Conservation (phyloP, 441 rosid species). For the Corymbia calophylla region DNA sequence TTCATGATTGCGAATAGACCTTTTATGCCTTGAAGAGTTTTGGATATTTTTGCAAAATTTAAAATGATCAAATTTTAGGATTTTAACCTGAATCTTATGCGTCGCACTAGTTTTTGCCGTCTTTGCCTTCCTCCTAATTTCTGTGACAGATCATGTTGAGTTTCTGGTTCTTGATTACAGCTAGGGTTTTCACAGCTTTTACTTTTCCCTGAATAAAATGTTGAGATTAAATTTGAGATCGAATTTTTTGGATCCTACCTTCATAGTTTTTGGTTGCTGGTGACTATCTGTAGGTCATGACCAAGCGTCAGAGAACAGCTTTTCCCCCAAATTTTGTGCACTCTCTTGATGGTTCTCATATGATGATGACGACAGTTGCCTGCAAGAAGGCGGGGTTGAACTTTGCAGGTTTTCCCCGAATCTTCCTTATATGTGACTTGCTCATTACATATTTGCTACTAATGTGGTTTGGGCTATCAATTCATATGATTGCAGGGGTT, state of each 20-base stretch:
- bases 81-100: neutral
- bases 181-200: neutral
- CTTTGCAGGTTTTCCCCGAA: neutral
- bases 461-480: neutral
- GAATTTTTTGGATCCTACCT: neutral
- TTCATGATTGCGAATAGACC: neutral
- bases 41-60: neutral
- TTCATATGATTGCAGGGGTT: neutral
- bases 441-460: neutral
- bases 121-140: neutral
- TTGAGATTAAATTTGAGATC: neutral
- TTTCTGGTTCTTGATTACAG: neutral
- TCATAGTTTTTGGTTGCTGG: neutral
- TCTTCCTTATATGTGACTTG: neutral
- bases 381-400: neutral
- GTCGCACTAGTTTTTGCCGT: neutral
- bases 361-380: neutral
- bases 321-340: conserved; percentile 1
- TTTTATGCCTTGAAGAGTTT: neutral
- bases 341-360: conserved; percentile 1
- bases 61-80: neutral
- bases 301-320: neutral
- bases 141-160: neutral
- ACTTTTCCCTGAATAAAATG: neutral
- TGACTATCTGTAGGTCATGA: neutral